Base-by-base conservation (phyloP, 768 basidiomycete species). In the Grammothele lineata region DNA sequence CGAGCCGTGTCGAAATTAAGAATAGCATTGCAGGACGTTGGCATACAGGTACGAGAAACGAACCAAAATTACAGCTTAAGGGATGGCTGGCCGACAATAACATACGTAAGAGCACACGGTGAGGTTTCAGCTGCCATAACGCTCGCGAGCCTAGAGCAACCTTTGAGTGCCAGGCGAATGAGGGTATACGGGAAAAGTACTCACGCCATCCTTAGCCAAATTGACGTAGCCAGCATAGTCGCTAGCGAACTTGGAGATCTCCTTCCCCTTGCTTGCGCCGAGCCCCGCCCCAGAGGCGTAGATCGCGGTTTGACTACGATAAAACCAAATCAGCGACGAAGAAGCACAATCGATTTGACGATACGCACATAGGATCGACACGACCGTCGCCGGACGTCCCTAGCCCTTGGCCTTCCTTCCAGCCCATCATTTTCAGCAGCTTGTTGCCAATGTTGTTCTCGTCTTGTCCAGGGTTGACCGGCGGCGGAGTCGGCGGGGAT, bases 341-440 rank as follows among this genome's bases (percentile, higher is more conserved):
- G 32, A 10, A 32, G 26, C 34, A 40, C n/a, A n/a, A n/a, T n/a
- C n/a, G n/a, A n/a, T n/a, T n/a, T n/a, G n/a, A n/a, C n/a, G n/a
- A n/a, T n/a, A 73, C 85, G 40, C 65, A 87, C 83, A 97, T 82
- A 11, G 94, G 93, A 46, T 94, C 91, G 10, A 91, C 83, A 47
- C 92, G 68, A 36, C 94, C 94, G 43, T 90, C 87, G 4, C 87
- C 87, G 38, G 76, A 75, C 6, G 80, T 76, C 1, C 95, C 95
- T 33, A 98, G 67, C 1, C 95, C 94, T 14, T 78, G 82, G 5
- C 94, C 94, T 58, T 87, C 87, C 53, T 77, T 88, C 94, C 94
- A 98, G 1, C 95, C 96, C 94, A 98, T 97, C 81, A 95, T 94
- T 65, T 92, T 91, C 53, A 98, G 65, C 47, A 99, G 63, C 60